Evolutionary conservation across 371 early-diverging fungal species (phyloP), one percentile per base, ranked within the genome.

Genomic region (Entomophthora muscae): DNA sequence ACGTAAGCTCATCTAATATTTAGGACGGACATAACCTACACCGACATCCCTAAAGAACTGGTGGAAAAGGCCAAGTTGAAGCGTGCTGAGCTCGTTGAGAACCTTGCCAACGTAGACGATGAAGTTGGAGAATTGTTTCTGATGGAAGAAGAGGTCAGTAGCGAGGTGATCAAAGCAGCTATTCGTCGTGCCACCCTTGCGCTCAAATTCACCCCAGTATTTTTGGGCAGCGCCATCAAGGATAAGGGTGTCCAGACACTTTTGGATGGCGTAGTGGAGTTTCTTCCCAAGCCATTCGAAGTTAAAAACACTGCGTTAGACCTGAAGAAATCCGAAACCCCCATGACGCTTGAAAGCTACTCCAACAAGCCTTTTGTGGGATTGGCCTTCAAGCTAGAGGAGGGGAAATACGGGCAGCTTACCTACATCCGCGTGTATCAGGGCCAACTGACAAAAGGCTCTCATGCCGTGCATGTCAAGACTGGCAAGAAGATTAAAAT

Each of bases 391-490:
- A 89, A 91, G 76, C 81, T 98, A 53, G 91, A 95, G 73, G 97
- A 98, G 73, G 89, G 90, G 56, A 85, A 89, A 63, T 96, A 89
- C 70, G 98, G 97, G 42, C 95, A 96, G 72, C 75, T 98, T 66
- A 96, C 97, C 12, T 98, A 95, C 75, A 73, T 98, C 72, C 84
- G 98, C 67, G 88, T 98, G 32, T 98, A 98, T 76, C 96, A 95
- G 76, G 98, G 98, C 61, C 76, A 80, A 53, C 72, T 98, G 65
- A 79, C 80, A 67, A 91, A 87, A 73, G 96, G 96, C 53, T 83
- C 83, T 59, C 86, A 82, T 68, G 83, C 94, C 63, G 77, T 83
- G 65, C 94, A 96, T 71, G 83, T 87, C 58, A 84, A 86, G 75
- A 93, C 90, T 32, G 93, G 92, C 59, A 95, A 95, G 76, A 85